Base-by-base conservation (phyloP, 2,329 filamentous ascomycete species). In the Rhynchosporium agropyri region DNA sequence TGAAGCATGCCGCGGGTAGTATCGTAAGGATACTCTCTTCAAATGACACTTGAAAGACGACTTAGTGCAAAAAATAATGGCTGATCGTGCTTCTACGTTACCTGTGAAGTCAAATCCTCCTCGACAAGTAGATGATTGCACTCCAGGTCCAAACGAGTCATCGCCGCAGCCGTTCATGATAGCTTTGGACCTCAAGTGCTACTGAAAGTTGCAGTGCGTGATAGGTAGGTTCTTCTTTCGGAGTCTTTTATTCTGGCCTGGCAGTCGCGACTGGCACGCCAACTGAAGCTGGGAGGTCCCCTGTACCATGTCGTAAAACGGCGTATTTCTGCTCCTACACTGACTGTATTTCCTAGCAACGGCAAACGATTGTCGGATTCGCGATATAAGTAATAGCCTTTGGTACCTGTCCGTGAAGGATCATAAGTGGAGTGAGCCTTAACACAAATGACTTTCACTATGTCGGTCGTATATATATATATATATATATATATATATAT, bases 21-120 rank as follows among this genome's bases (percentile, higher is more conserved):
- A 58, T 48, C 3, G 42, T 50, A 29, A 58, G 43, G 26, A 58
- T 49, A n/a, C 56, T 49, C 28, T 58, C 56, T 49, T 58, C 56
- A 43, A 58, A 58, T 20, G 51, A 54, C 36, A 54, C 51, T 54
- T 5, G n/a, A 42, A 1, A 20, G 33, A 5, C 5, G n/a, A 36
- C 8, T 54, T 4, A 54, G 20, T 20, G 15, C 7, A 10, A 20
- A 26, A 10, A 28, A 54, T 7, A n/a, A 26, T 13, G 38, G 33
- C 38, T 9, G 7, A 13, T 7, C 10, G 3, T 9, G 7, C 13
- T 26, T 42, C 8, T n/a, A 54, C 51, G 8, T 29, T 10, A 54
- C 51, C 51, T 54, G 51, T 54, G 9, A 54, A 54, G 51, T 54
- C 51, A 42, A 54, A 54, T 1, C 51, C 51, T 28, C 51, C 51